Base-by-base conservation (phyloP, 2,329 filamentous ascomycete genomes). In the Septoria linicola region DNA sequence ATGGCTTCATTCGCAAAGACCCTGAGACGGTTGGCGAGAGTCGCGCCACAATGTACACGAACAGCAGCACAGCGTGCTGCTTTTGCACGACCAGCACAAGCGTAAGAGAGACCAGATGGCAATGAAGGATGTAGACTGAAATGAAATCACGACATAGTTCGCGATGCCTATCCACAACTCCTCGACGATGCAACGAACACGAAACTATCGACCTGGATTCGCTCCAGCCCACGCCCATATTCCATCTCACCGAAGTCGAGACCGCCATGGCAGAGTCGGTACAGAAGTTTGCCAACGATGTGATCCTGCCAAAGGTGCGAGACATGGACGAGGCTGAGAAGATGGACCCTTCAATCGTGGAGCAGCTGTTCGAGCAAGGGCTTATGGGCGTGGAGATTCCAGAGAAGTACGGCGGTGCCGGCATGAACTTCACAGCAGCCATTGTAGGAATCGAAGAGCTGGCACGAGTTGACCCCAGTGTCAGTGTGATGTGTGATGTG, bases 371-470 rank as follows among this genome's bases (percentile, higher is more conserved):
- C 66, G 93, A 99, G 76, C 91, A 97, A 70, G 93, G 93, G 0
- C 77, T 99, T 42, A 99, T 99, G 93, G 87, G 90, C 56, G 81
- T 99, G 59, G 93, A 99, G 76, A 96, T 99, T 51, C 92, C 93
- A 13, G 93, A 99, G 72, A 91, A 96, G 72, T 99, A 86, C 68
- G 93, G 93, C 54, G 93, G 93, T 55, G 89, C 92, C 0, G 93
- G 91, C 62, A 97, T 99, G 93, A 96, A 96, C 80, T 99, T 99
- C 74, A 97, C 93, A 1, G 78, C 91, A 1, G 92, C 91, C 55
- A 96, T 99, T 68, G 85, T 99, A 37, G 92, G 89, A 21, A 99
- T 99, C 64, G 93, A 99, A 75, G 93, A 99, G 78, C 78, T 99
- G 55, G 93, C 93, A 1, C 82, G 90, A 51, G 88, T 95, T 14